Percentiles rank a stretch among this genome's conserved stretches.
These are phyloP conservation scores for Chlamydomonas sphaeroides DNA, from an alignment of 139 green algal genomes.

Conservation along the genomic window DNA sequence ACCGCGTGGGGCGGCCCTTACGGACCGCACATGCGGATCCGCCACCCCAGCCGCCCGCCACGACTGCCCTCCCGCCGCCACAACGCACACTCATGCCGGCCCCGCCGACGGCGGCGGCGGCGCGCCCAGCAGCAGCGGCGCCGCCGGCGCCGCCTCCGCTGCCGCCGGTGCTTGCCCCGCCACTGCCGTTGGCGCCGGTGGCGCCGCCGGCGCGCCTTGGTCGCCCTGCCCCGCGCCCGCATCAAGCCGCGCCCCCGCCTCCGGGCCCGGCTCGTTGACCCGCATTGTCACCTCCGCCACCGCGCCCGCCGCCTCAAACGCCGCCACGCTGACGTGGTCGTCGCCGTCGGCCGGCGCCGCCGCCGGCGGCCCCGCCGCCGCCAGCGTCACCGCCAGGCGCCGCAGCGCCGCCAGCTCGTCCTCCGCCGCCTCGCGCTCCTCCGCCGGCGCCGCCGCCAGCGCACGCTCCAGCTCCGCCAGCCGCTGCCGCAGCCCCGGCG, in stretches of 20 bases:
- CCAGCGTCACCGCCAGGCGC: conserved; percentile 18
- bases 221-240: too few relatives aligned
- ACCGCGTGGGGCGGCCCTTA: too few relatives aligned
- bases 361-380: conserved; percentile 27
- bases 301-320: conserved; percentile 10
- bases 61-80: too few relatives aligned
- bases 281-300: neutral
- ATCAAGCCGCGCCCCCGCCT: neutral
- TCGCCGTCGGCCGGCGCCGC: neutral
- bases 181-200: too few relatives aligned
- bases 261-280: neutral
- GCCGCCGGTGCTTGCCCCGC: too few relatives aligned
- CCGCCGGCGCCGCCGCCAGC: conserved; percentile 40
- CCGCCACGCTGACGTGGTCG: conserved; percentile 42
- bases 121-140: too few relatives aligned
- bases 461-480: conserved; percentile 49
- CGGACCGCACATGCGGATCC: too few relatives aligned
- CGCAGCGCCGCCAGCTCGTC: conserved; percentile 16
- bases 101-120: too few relatives aligned
- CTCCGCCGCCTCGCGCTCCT: conserved; percentile 46
- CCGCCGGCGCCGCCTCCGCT: too few relatives aligned
- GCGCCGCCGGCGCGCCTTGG: too few relatives aligned
- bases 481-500: conserved; percentile 20
- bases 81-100: too few relatives aligned
- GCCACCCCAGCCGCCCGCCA: too few relatives aligned